A percentile compares a stretch with the other conserved stretches of the same genome.
phyloP scores from a whole-genome alignment of 306 rosid genomes.

The Benincasa hispida region DNA sequence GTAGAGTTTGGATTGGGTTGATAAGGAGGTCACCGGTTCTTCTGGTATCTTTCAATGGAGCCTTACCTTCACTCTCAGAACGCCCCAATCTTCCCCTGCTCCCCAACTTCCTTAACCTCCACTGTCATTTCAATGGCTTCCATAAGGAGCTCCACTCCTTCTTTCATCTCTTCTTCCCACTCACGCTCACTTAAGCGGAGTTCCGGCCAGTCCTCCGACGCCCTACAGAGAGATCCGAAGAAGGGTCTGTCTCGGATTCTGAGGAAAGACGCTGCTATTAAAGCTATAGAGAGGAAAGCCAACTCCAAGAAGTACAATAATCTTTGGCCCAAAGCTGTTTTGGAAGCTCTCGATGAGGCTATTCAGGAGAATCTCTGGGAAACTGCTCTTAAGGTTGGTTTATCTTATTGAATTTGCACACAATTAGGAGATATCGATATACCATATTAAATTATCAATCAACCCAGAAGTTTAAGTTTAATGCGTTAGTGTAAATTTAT shows the following conservation, averaged over 20 bases:
- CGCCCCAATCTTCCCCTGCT: not conserved
- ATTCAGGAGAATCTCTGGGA: constrained; percentile 35
- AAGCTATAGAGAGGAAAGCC: constrained; percentile 45
- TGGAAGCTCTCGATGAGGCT: constrained; percentile 78
- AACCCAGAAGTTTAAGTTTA: not conserved
- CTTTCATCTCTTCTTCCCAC: constrained; percentile 8
- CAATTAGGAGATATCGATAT: too few relatives aligned
- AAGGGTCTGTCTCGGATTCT: constrained; percentile 74
- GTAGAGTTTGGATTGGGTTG: too few relatives aligned
- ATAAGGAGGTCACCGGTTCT: too few relatives aligned
- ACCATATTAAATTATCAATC: not conserved
- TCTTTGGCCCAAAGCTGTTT: constrained; percentile 72
- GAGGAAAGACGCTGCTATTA: constrained; percentile 75
- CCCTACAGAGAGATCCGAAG: constrained; percentile 35
- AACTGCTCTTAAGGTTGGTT: constrained; percentile 53
- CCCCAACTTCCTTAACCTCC: constrained; percentile 12
- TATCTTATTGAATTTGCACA: not conserved
- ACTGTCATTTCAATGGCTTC: constrained; percentile 17
- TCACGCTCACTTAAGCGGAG: constrained; percentile 30
- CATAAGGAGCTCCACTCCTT: not conserved
- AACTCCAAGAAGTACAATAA: constrained; percentile 49
- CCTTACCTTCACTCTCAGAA: not conserved
- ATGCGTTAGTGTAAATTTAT: not conserved
- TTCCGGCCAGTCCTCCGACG: constrained; percentile 19
- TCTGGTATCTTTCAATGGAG: not conserved